phyloP scores from a whole-genome alignment of 371 early-diverging fungal genomes.

The Rhizopus sp. region DNA sequence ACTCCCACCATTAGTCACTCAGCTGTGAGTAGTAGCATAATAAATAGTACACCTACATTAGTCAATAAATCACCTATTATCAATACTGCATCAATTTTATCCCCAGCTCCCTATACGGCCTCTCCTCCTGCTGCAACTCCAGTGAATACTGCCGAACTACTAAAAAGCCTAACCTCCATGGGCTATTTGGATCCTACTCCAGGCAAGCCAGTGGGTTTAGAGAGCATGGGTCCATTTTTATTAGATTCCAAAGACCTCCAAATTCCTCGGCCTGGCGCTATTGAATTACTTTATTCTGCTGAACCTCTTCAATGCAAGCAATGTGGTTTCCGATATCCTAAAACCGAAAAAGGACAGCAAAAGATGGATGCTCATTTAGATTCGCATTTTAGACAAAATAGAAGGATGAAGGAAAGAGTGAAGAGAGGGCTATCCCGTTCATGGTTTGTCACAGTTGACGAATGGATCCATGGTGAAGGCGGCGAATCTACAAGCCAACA shows the following conservation, averaged over 20 bases:
- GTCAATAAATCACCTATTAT: constrained; percentile 9
- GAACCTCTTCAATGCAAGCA: constrained; percentile 85
- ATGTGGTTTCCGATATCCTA: constrained; percentile 85
- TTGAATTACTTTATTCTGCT: constrained; percentile 73
- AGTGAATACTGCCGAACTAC: constrained; percentile 33
- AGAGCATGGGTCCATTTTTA: constrained; percentile 25
- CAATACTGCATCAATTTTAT: constrained; percentile 7
- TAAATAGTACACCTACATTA: constrained; percentile 1
- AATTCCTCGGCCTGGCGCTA: constrained; percentile 58
- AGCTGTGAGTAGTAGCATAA: not conserved
- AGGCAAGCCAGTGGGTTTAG: constrained; percentile 5
- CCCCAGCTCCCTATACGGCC: not conserved
- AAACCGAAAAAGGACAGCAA: constrained; percentile 66
- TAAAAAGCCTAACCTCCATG: constrained; percentile 42
- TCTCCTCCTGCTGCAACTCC: constrained; percentile 3
- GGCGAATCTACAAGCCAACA: constrained; percentile 52
- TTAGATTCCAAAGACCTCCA: constrained; percentile 53
- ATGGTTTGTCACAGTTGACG: constrained; percentile 82
- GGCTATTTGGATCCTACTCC: constrained; percentile 29
- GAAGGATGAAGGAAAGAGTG: constrained; percentile 75
- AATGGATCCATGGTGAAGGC: constrained; percentile 52
- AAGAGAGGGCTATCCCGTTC: constrained; percentile 78
- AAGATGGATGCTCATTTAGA: constrained; percentile 88
- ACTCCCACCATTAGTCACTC: constrained; percentile 2
- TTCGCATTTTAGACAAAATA: constrained; percentile 92